Base-by-base conservation (phyloP, 2,329 filamentous ascomycete genomes). In the Calonectria henricotiae region DNA sequence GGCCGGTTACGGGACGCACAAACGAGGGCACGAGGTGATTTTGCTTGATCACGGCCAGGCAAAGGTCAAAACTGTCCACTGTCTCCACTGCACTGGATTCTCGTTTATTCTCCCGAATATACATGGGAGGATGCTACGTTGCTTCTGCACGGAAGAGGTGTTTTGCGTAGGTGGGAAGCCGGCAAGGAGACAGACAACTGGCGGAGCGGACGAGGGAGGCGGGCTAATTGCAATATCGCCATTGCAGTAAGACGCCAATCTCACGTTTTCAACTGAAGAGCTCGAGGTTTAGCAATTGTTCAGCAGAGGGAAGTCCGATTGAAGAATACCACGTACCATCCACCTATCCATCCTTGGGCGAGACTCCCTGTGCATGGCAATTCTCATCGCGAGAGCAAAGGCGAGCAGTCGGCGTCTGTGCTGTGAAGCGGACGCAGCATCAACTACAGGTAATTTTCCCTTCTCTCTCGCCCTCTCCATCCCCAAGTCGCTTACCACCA, bases 21-120 rank as follows among this genome's bases (percentile, higher is more conserved):
- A 23, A 17, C 5, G 17, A 58, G n/a, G 32, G 7, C 32, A 55
- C 11, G 30, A 37, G 15, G 32, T 11, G 32, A 54, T 54, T 30
- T 49, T 12, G n/a, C 23, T 23, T 58, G 9, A 23, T 39, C 13
- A 25, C 11, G 20, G 15, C 27, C 12, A 9, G 12, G 35, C 11
- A 37, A 20, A 30, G 35, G 51, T 30, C 9, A 4, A 55, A 39
- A 25, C 8, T 23, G 51, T 25, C n/a, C 12, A 25, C 23, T 15
- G 3, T 15, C 32, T 46, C 35, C 51, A 32, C 23, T 20, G 23
- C 12, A 11, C 37, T 9, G 13, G 12, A 39, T 58, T 39, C 51
- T 58, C 35, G 51, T 58, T 58, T 58, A 39, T 58, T 58, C 35
- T 17, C 25, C 30, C 30, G n/a, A 37, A 58, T 41, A 58, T 58